Percentiles rank a stretch among this genome's conserved stretches.
Conservation (phyloP, 768 basidiomycete species). For the Tylopilus sp. region DNA sequence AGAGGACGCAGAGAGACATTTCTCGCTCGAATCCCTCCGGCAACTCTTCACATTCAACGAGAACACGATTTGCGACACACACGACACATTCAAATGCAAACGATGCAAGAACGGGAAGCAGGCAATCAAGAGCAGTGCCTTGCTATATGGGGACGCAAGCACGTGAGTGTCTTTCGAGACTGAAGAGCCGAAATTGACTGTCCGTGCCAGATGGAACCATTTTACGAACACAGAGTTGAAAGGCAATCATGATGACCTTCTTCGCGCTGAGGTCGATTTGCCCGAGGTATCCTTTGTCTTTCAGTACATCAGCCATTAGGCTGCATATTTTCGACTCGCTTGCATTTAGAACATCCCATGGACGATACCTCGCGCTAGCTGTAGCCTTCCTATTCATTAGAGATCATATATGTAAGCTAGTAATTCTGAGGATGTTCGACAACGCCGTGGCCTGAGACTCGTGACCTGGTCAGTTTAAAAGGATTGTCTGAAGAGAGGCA, state of each 20-base stretch:
- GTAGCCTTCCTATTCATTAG: not conserved
- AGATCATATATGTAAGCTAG: too few species aligned
- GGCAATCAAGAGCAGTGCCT: slow-evolving; percentile 71
- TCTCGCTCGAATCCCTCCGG: slow-evolving; percentile 82
- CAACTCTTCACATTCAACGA: slow-evolving; percentile 93
- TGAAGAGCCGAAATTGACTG: slow-evolving; percentile 6
- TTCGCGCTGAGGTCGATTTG: slow-evolving; percentile 82
- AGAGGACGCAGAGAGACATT: slow-evolving; percentile 93
- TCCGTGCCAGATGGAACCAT: slow-evolving; percentile 84
- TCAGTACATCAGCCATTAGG: slow-evolving; percentile 89
- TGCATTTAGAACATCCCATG: slow-evolving; percentile 5
- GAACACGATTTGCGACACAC: slow-evolving; percentile 84
- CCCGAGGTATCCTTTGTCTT: slow-evolving; percentile 93
- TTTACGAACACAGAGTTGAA: slow-evolving; percentile 85
- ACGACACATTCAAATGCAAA: slow-evolving; percentile 97
- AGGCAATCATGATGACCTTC: slow-evolving; percentile 92
- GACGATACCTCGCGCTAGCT: slow-evolving; percentile 2
- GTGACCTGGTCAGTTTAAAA: too few species aligned
- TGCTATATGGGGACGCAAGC: slow-evolving; percentile 96
- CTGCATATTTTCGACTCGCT: not conserved
- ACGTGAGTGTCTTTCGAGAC: slow-evolving; percentile 58
- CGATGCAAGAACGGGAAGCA: slow-evolving; percentile 87
- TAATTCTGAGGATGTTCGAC: too few species aligned
- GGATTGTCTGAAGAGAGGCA: too few species aligned
- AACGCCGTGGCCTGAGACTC: too few species aligned